Evolutionary conservation across 2,329 filamentous ascomycete genomes (phyloP).

Genomic region (Trichoderma sp.): DNA sequence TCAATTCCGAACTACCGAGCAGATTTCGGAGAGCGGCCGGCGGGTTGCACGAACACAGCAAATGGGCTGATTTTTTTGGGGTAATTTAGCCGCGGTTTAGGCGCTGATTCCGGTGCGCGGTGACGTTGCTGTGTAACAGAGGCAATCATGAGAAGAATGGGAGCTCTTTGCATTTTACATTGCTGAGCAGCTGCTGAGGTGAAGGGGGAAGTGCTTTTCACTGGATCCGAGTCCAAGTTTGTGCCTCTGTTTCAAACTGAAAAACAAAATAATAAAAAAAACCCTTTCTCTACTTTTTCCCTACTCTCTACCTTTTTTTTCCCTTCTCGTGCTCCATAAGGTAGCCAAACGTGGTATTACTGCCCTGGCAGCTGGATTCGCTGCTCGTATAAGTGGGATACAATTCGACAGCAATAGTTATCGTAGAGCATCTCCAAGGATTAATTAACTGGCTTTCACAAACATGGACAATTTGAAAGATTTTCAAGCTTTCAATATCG

Average conservation of each 20-base stretch:
- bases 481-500: too few species aligned
- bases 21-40: not conserved
- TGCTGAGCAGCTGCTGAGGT: not conserved
- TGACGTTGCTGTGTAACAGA: not conserved
- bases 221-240: not conserved
- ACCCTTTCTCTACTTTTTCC: not conserved
- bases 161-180: not conserved
- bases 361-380: too few species aligned
- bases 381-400: not conserved
- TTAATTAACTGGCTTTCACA: not conserved
- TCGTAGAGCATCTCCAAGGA: not conserved
- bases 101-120: not conserved
- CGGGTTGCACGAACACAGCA: too few species aligned
- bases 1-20: slow-evolving; percentile 24
- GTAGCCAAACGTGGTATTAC: not conserved
- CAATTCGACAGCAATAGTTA: not conserved
- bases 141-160: not conserved
- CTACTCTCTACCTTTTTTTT: not conserved
- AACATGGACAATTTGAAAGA: too few species aligned
- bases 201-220: not conserved
- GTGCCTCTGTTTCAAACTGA: not conserved
- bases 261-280: too few species aligned
- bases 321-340: not conserved
- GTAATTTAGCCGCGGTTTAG: slow-evolving; percentile 1
- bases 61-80: not conserved